phyloP scores from a whole-genome alignment of 2,329 filamentous ascomycete species.

The Teratosphaeria pseudoeucalypti region DNA sequence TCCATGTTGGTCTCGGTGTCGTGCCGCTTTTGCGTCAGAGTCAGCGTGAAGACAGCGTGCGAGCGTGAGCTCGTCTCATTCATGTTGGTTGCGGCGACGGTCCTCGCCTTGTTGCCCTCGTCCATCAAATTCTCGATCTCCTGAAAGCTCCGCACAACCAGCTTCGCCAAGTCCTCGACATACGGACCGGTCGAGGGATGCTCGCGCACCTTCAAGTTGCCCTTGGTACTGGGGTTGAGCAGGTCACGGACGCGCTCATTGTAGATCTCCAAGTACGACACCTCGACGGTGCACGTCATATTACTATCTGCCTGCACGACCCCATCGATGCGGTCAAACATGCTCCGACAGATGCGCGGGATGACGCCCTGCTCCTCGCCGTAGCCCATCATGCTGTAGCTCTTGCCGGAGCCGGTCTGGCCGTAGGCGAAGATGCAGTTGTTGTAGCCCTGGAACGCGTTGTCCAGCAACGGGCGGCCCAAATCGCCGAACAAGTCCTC shows the following conservation, averaged over 20 bases:
- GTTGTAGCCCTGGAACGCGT: slow-evolving; percentile 97
- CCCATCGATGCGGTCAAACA: slow-evolving; percentile 76
- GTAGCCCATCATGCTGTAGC: slow-evolving; percentile 99
- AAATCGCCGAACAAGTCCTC: slow-evolving; percentile 80
- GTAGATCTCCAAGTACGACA: slow-evolving; percentile 98
- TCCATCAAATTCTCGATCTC: slow-evolving; percentile 99
- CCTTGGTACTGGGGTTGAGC: slow-evolving; percentile 88
- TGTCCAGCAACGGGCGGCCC: slow-evolving; percentile 83
- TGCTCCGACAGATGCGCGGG: slow-evolving; percentile 91
- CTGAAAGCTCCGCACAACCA: slow-evolving; percentile 83
- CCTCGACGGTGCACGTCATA: slow-evolving; percentile 83
- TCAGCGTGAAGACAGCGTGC: slow-evolving; percentile 95
- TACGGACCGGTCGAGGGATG: slow-evolving; percentile 96
- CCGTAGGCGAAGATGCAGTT: slow-evolving; percentile 99
- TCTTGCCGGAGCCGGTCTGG: slow-evolving; percentile 96
- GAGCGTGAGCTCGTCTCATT: slow-evolving; percentile 98
- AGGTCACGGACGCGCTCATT: slow-evolving; percentile 95
- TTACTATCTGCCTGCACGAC: slow-evolving; percentile 62
- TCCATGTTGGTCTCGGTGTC: slow-evolving; percentile 93
- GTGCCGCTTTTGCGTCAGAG: slow-evolving; percentile 84
- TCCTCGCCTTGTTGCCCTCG: slow-evolving; percentile 96
- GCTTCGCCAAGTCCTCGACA: slow-evolving; percentile 91
- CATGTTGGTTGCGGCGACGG: slow-evolving; percentile 98
- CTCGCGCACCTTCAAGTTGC: slow-evolving; percentile 92
- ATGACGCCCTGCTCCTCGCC: slow-evolving; percentile 93